phyloP scores from a whole-genome alignment of 2,329 filamentous ascomycete genomes.

The Sarocladium strictum region DNA sequence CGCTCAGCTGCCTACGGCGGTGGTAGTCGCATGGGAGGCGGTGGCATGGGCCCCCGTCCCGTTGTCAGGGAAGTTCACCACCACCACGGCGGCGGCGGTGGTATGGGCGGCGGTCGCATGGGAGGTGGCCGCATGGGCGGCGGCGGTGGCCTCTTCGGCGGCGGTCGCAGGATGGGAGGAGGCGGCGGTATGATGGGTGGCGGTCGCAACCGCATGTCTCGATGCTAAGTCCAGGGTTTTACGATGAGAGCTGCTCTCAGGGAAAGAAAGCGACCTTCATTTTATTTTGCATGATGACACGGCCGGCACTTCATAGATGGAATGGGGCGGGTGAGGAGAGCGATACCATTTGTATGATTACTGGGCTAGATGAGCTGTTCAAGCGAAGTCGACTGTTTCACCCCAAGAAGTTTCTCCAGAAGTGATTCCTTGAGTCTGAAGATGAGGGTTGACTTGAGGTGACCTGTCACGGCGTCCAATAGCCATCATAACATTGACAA shows the following conservation, averaged over 20 bases:
- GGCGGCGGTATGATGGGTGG: background rate
- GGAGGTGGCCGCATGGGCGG: conserved; percentile 1
- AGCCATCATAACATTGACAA: too few relatives aligned
- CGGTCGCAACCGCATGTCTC: conserved; percentile 1
- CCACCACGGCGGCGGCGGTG: conserved; percentile 1
- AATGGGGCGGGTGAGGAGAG: background rate
- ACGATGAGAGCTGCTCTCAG: too few relatives aligned
- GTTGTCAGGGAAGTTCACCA: conserved; percentile 3
- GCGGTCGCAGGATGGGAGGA: conserved; percentile 2
- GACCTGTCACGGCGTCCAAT: too few relatives aligned
- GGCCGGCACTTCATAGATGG: background rate
- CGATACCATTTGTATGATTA: background rate
- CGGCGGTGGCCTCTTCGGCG: background rate
- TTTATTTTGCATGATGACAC: background rate
- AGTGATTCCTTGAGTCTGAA: too few relatives aligned
- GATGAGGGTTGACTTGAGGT: too few relatives aligned
- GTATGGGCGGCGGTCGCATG: conserved; percentile 5
- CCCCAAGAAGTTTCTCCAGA: background rate
- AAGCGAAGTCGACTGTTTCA: background rate
- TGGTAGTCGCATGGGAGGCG: background rate
- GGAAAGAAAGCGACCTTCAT: background rate
- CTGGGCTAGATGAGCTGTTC: background rate
- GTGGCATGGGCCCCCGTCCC: background rate
- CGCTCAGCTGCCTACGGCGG: background rate
- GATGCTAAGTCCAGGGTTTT: too few relatives aligned